These are phyloP conservation scores for Leccinum variicolor DNA, from an alignment of 768 basidiomycete genomes.

Conservation along the genomic window DNA sequence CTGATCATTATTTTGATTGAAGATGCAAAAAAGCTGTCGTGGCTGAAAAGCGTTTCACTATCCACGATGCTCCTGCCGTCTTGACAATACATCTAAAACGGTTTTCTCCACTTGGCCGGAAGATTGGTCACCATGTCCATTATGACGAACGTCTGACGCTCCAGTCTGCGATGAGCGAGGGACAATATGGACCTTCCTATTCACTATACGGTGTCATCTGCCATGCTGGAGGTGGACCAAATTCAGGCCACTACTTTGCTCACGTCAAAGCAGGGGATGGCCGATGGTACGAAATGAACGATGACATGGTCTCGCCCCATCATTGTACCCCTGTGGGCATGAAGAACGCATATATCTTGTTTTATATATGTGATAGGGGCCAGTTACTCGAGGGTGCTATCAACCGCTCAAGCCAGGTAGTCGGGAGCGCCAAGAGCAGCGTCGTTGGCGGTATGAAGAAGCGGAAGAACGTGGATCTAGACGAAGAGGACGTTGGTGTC, in stretches of 20 bases:
- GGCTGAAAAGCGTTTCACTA: conserved; percentile 86
- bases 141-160: conserved; percentile 77
- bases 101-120: conserved; percentile 87
- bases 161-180: conserved; percentile 79
- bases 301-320: conserved; percentile 61
- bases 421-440: conserved; percentile 29
- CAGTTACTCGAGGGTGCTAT: conserved; percentile 68
- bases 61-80: conserved; percentile 83
- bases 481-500: conserved; percentile 46
- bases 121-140: conserved; percentile 72
- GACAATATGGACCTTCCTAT: conserved; percentile 73
- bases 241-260: conserved; percentile 95
- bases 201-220: conserved; percentile 89
- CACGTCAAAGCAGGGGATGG: conserved; percentile 69
- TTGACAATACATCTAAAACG: conserved; percentile 94
- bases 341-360: conserved; percentile 89
- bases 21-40: conserved; percentile 92
- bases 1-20: conserved; percentile 6
- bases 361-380: conserved; percentile 83
- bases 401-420: conserved; percentile 18
- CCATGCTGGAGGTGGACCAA: conserved; percentile 89
- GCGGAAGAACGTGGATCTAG: conserved; percentile 43
- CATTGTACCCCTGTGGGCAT: conserved; percentile 49
- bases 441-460: conserved; percentile 50
- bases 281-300: conserved; percentile 93